Evolutionary conservation across 805 yeast genomes (phyloP).

Genomic region (Teunomyces stri): DNA sequence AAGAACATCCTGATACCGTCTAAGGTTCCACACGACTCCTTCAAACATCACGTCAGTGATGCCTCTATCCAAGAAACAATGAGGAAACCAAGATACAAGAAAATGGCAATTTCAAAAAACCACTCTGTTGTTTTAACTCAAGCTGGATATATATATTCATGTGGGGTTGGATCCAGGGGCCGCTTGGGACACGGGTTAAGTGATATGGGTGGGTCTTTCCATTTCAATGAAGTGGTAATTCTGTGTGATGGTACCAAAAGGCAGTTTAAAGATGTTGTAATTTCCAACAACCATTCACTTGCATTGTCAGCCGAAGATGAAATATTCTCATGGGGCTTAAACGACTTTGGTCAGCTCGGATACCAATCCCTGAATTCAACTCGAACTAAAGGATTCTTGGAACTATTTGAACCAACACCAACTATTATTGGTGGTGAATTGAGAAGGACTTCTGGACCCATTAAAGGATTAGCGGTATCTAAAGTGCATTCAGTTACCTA

Average conservation of each 20-base stretch:
- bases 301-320: conserved; percentile 51
- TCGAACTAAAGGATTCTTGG: conserved; percentile 20
- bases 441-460: conserved; percentile 24
- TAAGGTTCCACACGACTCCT: conserved; percentile 33
- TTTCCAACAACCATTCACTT: conserved; percentile 68
- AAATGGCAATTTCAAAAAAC: conserved; percentile 56
- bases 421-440: conserved; percentile 42
- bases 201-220: conserved; percentile 35
- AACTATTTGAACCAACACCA: conserved; percentile 38
- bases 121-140: conserved; percentile 62
- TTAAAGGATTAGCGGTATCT: conserved; percentile 58
- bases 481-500: conserved; percentile 67
- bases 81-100: conserved; percentile 43
- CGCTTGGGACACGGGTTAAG: conserved; percentile 56
- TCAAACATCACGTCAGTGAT: conserved; percentile 11
- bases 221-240: conserved; percentile 44
- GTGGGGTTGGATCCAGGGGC: conserved; percentile 72
- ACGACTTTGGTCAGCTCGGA: conserved; percentile 67
- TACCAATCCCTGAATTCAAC: conserved; percentile 16
- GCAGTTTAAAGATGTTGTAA: conserved; percentile 35
- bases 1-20: conserved; percentile 43
- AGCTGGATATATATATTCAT: conserved; percentile 52
- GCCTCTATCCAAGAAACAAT: conserved; percentile 14
- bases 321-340: conserved; percentile 81
- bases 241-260: conserved; percentile 16